A percentile compares a stretch with the other conserved stretches of the same genome.
Evolutionary conservation across 2,329 filamentous ascomycete genomes (phyloP).

Genomic region (Penicillium sp.): DNA sequence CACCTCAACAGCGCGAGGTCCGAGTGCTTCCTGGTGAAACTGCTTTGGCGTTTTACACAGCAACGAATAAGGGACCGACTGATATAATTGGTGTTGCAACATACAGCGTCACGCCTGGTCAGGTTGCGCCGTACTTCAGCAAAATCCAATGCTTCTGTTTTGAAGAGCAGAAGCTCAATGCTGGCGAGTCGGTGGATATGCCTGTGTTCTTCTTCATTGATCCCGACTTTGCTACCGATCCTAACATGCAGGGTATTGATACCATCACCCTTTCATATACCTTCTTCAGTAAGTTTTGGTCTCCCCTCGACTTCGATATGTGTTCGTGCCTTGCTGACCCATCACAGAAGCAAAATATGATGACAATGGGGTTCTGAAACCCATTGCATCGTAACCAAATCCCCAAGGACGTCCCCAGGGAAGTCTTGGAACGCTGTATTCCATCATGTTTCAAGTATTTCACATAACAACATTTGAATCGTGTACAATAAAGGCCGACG

Average conservation of each 20-base stretch:
- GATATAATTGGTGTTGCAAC: slow-evolving; percentile 99
- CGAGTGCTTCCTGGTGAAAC: slow-evolving; percentile 94
- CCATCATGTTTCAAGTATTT: not conserved
- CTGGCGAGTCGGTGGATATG: slow-evolving; percentile 98
- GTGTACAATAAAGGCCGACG: not conserved
- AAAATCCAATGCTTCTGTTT: slow-evolving; percentile 99
- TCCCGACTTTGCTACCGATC: slow-evolving; percentile 87
- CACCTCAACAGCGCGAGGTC: slow-evolving; percentile 94
- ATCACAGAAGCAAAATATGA: slow-evolving; percentile 76
- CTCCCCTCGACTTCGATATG: not conserved
- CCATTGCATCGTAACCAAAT: slow-evolving; percentile 46
- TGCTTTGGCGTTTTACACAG: slow-evolving; percentile 94
- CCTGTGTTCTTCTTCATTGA: slow-evolving; percentile 99
- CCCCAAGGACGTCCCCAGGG: not conserved
- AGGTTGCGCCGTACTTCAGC: slow-evolving; percentile 96
- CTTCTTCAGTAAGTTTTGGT: slow-evolving; percentile 78
- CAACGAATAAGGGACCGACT: slow-evolving; percentile 82
- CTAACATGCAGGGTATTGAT: slow-evolving; percentile 91
- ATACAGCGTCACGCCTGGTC: slow-evolving; percentile 93
- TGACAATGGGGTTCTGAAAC: slow-evolving; percentile 70
- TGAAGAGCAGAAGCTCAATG: slow-evolving; percentile 90
- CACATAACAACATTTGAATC: not conserved
- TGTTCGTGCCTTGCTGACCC: slow-evolving; percentile 25
- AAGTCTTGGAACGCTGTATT: not conserved
- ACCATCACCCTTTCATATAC: slow-evolving; percentile 96